These are phyloP conservation scores for Cruciata laevipes DNA, from an alignment of 257 asterid genomes.

Conservation along the genomic window DNA sequence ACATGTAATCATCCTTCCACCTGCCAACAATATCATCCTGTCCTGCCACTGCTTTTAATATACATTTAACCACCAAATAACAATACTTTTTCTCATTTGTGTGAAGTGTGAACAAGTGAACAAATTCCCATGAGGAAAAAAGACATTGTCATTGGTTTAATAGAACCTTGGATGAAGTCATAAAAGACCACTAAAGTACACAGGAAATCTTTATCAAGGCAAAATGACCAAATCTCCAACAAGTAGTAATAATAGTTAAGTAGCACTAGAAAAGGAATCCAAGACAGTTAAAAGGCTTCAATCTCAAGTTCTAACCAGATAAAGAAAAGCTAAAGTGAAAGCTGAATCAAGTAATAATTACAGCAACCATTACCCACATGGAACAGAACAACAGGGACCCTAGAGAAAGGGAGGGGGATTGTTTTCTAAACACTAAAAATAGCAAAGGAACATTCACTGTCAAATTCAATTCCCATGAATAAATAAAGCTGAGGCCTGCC, in stretches of 20 bases:
- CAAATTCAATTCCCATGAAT: constrained; percentile 28
- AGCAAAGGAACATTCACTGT: constrained; percentile 22
- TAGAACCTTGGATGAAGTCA: constrained; percentile 3
- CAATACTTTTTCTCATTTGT: constrained; percentile 1
- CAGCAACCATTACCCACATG: constrained; percentile 38
- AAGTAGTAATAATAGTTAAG: neutral
- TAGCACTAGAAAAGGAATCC: constrained; percentile 3
- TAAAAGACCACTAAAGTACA: neutral
- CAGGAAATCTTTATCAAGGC: constrained; percentile 4
- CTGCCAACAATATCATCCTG: constrained; percentile 9
- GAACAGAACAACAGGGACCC: constrained; percentile 26
- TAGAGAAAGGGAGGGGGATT: constrained; percentile 9
- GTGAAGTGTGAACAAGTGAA: constrained; percentile 15
- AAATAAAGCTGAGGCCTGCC: constrained; percentile 28
- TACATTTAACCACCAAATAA: constrained; percentile 15
- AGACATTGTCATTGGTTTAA: constrained; percentile 2
- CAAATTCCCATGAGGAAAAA: constrained; percentile 21
- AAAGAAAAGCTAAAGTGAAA: constrained; percentile 24
- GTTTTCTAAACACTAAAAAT: neutral
- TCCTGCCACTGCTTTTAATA: constrained; percentile 5
- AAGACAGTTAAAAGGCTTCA: constrained; percentile 9
- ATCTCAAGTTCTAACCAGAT: constrained; percentile 14
- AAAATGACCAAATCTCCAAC: neutral
- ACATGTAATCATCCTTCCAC: constrained; percentile 7
- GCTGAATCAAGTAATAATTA: constrained; percentile 28